Evolutionary conservation across 441 rosid species (phyloP), one percentile per base, ranked within the genome.

Genomic region (Jatropha multifida): DNA sequence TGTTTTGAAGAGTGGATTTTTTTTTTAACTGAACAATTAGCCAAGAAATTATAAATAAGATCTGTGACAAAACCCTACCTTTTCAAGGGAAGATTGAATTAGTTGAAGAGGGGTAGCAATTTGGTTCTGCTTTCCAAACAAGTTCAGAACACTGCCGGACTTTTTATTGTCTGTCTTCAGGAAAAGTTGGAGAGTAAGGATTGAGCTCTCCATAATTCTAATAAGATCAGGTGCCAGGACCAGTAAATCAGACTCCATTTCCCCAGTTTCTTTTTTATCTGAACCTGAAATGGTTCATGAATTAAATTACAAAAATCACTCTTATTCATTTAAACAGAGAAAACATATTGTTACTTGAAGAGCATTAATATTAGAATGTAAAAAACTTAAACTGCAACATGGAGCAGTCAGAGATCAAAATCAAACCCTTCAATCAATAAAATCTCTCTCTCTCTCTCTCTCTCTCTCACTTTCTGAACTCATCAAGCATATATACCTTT

Each of bases 161-260:
- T 82, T 92, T 80, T 81, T 89, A 89, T 89, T 92, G 81, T 96
- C 99, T 88, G 82, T 84, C 86, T 92, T 94, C 79, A 96, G 75
- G 84, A 96, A 96, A 38, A 84, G 74, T 61, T 83, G 86, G 81
- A 92, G 89, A 40, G 90, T 86, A 26, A 91, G 87, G 77, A 96
- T 88, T 10, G 92, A 71, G 80, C 80, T 88, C 81, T 94, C 97
- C 42, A 94, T 81, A 73, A 91, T 80, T 69, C 74, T 81, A 74
- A 88, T 82, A 73, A 96, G 88, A 84, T 92, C 98, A 1, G 88
- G 85, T 4, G 89, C 97, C 37, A 79, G 85, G 27, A 94, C 96
- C 75, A 60, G 71, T 65, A 73, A 83, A 68, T 82, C 88, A 5
- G 92, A 81, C 75, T 86, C 97, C 73, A 78, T 86, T 82, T 89